These are phyloP conservation scores for Diophrys sp. DNA, from an alignment of 73 alveolate species.

Conservation along the genomic window DNA sequence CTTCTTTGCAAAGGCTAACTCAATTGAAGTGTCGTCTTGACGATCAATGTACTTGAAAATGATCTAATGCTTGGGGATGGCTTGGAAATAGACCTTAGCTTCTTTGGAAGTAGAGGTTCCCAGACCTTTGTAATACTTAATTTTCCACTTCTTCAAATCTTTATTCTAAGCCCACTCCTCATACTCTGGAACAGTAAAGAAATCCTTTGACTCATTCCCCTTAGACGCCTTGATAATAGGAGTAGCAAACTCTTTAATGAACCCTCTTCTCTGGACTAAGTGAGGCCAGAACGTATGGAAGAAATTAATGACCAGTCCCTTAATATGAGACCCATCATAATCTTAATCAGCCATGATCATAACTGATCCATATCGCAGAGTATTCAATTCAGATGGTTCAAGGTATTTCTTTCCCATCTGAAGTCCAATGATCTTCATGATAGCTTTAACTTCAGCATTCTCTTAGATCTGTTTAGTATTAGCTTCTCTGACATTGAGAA, in stretches of 20 bases:
- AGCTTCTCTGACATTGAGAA: conserved; percentile 99
- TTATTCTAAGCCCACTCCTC: conserved; percentile 89
- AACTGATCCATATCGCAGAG: conserved; percentile 86
- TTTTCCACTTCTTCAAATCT: conserved; percentile 86
- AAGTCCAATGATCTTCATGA: conserved; percentile 96
- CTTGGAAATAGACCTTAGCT: conserved; percentile 98
- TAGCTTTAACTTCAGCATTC: conserved; percentile 95
- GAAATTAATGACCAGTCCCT: conserved; percentile 98
- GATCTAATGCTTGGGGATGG: conserved; percentile 85
- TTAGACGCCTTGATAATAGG: conserved; percentile 96
- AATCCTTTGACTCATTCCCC: conserved; percentile 77
- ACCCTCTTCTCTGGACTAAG: conserved; percentile 89
- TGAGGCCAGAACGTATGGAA: conserved; percentile 99
- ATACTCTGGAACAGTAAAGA: conserved; percentile 96
- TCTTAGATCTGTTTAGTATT: conserved; percentile 82
- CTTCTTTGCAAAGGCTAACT: conserved; percentile 96
- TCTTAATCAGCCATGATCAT: conserved; percentile 99
- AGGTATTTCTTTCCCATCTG: conserved; percentile 89
- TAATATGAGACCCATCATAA: conserved; percentile 99
- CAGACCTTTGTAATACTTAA: conserved; percentile 99
- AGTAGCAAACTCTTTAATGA: conserved; percentile 96
- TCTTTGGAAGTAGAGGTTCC: conserved; percentile 99
- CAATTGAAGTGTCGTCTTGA: conserved; percentile 96
- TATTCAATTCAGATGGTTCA: conserved; percentile 49
- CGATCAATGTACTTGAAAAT: conserved; percentile 83